Evolutionary conservation across 352 stramenopile species (phyloP).

Genomic region (Phytophthora ohioensis): DNA sequence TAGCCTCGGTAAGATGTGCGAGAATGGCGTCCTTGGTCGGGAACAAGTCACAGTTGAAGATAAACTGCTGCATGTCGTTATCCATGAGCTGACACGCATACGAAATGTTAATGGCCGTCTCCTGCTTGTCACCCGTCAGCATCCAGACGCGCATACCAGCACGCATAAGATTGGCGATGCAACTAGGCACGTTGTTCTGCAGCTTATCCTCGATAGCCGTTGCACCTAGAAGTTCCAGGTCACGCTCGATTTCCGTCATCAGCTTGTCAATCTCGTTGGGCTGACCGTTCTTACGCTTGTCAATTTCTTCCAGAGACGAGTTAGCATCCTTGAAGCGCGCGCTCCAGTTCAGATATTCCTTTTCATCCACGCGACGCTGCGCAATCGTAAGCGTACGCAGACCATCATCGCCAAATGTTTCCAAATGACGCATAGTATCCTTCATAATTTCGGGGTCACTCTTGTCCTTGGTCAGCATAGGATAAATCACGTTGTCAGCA

Average conservation of each 20-base stretch:
- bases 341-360: constrained; percentile 76
- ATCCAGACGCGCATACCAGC: constrained; percentile 94
- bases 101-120: constrained; percentile 96
- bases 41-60: constrained; percentile 73
- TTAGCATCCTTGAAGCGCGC: constrained; percentile 71
- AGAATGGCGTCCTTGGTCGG: constrained; percentile 60
- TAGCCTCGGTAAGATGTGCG: constrained; percentile 44
- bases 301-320: constrained; percentile 77
- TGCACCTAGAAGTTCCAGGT: constrained; percentile 86
- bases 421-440: constrained; percentile 72
- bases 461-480: constrained; percentile 66
- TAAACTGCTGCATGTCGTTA: constrained; percentile 85
- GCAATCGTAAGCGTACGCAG: constrained; percentile 89
- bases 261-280: constrained; percentile 77
- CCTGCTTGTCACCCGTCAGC: constrained; percentile 94
- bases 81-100: constrained; percentile 91
- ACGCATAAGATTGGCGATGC: constrained; percentile 86
- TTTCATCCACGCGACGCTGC: constrained; percentile 54
- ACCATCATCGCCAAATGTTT: constrained; percentile 84
- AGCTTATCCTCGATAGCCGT: constrained; percentile 96
- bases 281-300: constrained; percentile 77
- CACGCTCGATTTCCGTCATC: constrained; percentile 82
- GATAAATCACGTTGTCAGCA: constrained; percentile 94
- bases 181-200: constrained; percentile 88
- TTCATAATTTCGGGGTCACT: constrained; percentile 67